phyloP scores from a whole-genome alignment of 345 rosid species.

The Zanthoxylum bungeanum region DNA sequence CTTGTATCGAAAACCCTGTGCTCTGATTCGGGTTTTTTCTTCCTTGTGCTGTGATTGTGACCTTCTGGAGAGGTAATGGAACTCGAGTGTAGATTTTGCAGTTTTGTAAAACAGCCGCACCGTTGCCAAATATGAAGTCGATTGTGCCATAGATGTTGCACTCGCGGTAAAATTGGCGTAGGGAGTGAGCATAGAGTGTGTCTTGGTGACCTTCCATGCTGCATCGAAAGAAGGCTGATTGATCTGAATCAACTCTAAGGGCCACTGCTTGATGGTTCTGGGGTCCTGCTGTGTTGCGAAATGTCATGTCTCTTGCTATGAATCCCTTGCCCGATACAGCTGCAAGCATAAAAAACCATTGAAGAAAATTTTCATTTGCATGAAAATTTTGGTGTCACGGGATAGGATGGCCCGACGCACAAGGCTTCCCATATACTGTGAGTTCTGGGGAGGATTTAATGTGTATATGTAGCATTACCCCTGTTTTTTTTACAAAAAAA shows the following conservation, averaged over 20 bases:
- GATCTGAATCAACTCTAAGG: conserved; percentile 72
- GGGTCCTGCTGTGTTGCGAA: conserved; percentile 79
- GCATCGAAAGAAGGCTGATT: conserved; percentile 75
- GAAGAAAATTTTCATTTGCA: not conserved
- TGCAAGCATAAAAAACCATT: conserved; percentile 17
- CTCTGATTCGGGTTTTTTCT: conserved; percentile 58
- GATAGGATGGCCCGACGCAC: too few relatives aligned
- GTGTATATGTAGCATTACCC: too few relatives aligned
- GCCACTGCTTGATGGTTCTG: conserved; percentile 80
- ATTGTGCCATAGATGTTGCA: conserved; percentile 76
- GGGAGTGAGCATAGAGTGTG: conserved; percentile 81
- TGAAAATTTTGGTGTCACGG: too few relatives aligned
- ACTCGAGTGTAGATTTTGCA: conserved; percentile 61
- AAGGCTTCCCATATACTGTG: too few relatives aligned
- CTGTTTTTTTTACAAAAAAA: too few relatives aligned
- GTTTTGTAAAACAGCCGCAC: conserved; percentile 71
- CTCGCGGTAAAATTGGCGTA: conserved; percentile 81
- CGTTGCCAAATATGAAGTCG: conserved; percentile 94
- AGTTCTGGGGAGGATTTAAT: too few relatives aligned
- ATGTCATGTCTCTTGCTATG: conserved; percentile 78
- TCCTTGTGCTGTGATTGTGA: conserved; percentile 81
- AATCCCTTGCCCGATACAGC: conserved; percentile 93
- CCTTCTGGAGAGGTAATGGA: conserved; percentile 70
- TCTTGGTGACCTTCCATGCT: conserved; percentile 82
- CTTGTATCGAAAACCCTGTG: conserved; percentile 76